Base-by-base conservation (phyloP, 1,284 basidiomycete species). In the Stereum hirsutum region DNA sequence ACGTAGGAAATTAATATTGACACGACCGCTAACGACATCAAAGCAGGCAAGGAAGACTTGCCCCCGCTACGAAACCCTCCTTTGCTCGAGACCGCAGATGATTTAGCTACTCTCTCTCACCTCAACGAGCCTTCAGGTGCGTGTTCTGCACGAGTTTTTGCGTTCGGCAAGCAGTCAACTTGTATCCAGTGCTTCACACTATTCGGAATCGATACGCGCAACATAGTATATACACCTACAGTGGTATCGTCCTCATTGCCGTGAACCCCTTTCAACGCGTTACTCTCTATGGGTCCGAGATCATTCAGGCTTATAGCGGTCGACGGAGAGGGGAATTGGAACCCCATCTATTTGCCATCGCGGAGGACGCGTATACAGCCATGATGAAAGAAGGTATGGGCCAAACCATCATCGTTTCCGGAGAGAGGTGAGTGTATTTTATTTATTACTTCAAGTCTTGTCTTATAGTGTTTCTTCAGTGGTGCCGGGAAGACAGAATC, bases 401-500 rank as follows among this genome's bases (percentile, higher is more conserved):
- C 51, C 96, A 99, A 66, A 99, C 96, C 5, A 98, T 99, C 58
- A 97, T 99, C 52, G 96, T 99, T 49, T 95, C 91, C 41, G 96
- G 96, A 56, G 96, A 99, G 68, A 95, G 90, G 90, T 93, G 58
- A 52, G 72, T 63, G 17, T 41, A 32, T 44, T 28, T 20, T 45
- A 26, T 39, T 4, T 19, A 43, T 17, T 30, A 26, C 49, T 49
- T 45, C n/a, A 40, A 46, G 35, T n/a, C 39, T 39, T 39, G 49
- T 47, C 52, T 41, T 54, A 49, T 60, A 44, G 59, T 41, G 17
- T 32, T 35, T 41, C 31, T 43, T 7, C 49, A 94, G 90, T 74
- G 96, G 96, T 66, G 96, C 96, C 41, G 96, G 96, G 45, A 99
- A 99, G 72, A 99, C 96, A 0, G 96, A 99, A 65, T 97, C 94